Evolutionary conservation across 2,329 filamentous ascomycete species (phyloP).

Genomic region (Akanthomyces uredinophilus): DNA sequence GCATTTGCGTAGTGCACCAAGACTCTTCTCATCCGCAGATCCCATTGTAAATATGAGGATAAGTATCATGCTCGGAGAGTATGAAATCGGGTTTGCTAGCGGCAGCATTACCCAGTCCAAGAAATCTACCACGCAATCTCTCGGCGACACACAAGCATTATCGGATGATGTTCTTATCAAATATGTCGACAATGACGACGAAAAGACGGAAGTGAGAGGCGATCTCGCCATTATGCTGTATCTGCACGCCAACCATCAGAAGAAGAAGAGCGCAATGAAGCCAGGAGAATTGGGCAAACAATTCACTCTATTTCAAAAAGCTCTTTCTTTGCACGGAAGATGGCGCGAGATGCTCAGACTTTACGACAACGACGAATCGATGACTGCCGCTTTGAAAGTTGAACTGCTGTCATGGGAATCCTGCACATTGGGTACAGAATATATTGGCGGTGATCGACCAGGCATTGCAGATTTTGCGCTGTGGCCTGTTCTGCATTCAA

Average conservation of each 20-base stretch:
- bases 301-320: constrained; percentile 40
- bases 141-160: not conserved
- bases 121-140: constrained; percentile 9
- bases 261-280: constrained; percentile 21
- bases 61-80: constrained; percentile 44
- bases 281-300: constrained; percentile 30
- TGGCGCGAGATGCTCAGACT: constrained; percentile 1
- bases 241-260: constrained; percentile 49
- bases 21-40: constrained; percentile 48
- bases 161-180: constrained; percentile 34
- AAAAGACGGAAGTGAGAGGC: constrained; percentile 43
- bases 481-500: constrained; percentile 49
- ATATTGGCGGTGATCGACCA: constrained; percentile 39
- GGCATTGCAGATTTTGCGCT: constrained; percentile 51
- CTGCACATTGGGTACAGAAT: constrained; percentile 31
- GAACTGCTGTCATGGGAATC: constrained; percentile 39
- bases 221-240: constrained; percentile 54
- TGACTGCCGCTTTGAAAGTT: constrained; percentile 22
- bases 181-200: constrained; percentile 51
- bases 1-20: constrained; percentile 51
- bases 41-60: constrained; percentile 44
- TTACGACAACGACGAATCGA: not conserved
- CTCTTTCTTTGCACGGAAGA: constrained; percentile 19
- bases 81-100: constrained; percentile 41
- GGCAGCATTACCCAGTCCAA: constrained; percentile 34